A percentile compares a stretch with the other conserved stretches of the same genome.
phyloP scores from a whole-genome alignment of 2,329 filamentous ascomycete genomes.

The Ceratocystis harringtonii region DNA sequence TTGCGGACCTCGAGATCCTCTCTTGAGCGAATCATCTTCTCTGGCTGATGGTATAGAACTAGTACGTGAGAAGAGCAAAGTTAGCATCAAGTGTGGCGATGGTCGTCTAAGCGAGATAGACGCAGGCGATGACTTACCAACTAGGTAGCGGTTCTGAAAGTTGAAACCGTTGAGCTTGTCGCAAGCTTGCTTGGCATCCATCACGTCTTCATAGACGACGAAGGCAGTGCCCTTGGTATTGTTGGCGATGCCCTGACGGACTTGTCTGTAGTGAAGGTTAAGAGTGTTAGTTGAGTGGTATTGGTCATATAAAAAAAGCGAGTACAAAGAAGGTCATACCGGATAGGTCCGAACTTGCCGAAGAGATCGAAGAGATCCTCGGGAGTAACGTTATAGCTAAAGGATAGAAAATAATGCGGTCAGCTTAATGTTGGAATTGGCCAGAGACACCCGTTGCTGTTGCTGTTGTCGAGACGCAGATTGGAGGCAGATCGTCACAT shows the following conservation, averaged over 20 bases:
- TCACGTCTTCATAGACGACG: constrained; percentile 98
- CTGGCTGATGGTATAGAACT: constrained; percentile 51
- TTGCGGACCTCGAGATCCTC: constrained; percentile 87
- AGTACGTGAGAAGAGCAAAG: not conserved
- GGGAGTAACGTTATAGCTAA: constrained; percentile 93
- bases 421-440: not conserved
- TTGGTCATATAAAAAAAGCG: not conserved
- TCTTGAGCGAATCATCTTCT: constrained; percentile 65
- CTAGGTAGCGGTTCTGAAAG: constrained; percentile 98
- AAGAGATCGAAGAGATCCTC: constrained; percentile 98
- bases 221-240: constrained; percentile 98
- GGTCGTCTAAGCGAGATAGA: not conserved
- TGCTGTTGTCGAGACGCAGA: not conserved
- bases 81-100: not conserved
- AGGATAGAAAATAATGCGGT: constrained; percentile 15
- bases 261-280: constrained; percentile 50
- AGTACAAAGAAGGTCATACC: constrained; percentile 41
- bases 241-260: constrained; percentile 92
- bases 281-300: constrained; percentile 1
- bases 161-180: constrained; percentile 99
- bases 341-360: constrained; percentile 89
- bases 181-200: constrained; percentile 96
- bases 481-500: not conserved
- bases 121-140: constrained; percentile 48
- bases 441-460: not conserved